Evolutionary conservation across 306 rosid genomes (phyloP).

Genomic region (Dryas drummondii): DNA sequence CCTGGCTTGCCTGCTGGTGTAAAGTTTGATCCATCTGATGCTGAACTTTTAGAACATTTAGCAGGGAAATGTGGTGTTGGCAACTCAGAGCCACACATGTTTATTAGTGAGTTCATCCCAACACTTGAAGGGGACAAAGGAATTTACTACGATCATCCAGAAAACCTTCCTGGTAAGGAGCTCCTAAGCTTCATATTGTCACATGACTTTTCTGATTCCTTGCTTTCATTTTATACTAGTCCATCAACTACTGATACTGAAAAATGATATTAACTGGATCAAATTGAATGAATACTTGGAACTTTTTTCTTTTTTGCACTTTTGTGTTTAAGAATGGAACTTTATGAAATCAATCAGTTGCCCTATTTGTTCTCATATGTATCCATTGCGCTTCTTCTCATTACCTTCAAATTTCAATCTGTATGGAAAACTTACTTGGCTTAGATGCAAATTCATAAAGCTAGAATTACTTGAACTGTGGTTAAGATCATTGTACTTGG

Average conservation of each 20-base stretch:
- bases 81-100: conserved; percentile 48
- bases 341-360: background rate
- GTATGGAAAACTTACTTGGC: background rate
- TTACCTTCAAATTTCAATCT: background rate
- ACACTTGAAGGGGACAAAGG: conserved; percentile 69
- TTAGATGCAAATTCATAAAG: background rate
- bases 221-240: background rate
- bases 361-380: background rate
- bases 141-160: conserved; percentile 82
- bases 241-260: background rate
- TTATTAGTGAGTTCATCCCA: conserved; percentile 77
- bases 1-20: conserved; percentile 92
- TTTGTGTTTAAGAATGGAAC: conserved; percentile 5
- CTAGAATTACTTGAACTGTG: background rate
- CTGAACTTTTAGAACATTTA: conserved; percentile 67
- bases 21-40: conserved; percentile 88
- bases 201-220: background rate
- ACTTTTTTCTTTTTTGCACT: background rate
- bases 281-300: background rate
- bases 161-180: conserved; percentile 82
- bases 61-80: conserved; percentile 74
- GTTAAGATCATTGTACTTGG: conserved; percentile 1
- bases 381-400: background rate
- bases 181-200: background rate
- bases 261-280: background rate